Evolutionary conservation across 306 rosid species (phyloP).

Genomic region (Medicago ruthenica): DNA sequence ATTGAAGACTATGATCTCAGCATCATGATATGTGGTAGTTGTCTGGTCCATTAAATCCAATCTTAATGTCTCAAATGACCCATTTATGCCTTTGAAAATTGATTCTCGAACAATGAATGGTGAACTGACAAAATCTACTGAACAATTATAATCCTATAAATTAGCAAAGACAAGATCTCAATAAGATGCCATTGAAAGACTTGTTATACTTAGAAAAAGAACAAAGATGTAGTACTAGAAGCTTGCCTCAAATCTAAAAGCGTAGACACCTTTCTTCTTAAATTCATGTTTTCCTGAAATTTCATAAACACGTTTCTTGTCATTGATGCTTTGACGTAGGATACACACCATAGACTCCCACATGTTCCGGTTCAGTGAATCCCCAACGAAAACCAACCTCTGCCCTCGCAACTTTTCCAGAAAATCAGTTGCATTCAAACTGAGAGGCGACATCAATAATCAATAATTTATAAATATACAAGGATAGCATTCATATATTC

Average conservation of each 20-base stretch:
- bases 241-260: conserved; percentile 94
- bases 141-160: conserved; percentile 85
- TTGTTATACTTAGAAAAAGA: background rate
- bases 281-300: conserved; percentile 81
- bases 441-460: conserved; percentile 46
- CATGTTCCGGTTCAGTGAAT: conserved; percentile 94
- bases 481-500: conserved; percentile 9
- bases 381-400: conserved; percentile 88
- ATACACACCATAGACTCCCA: conserved; percentile 95
- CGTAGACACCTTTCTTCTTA: conserved; percentile 81
- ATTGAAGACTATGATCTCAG: conserved; percentile 84
- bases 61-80: conserved; percentile 79
- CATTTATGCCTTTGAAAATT: conserved; percentile 59
- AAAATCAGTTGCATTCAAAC: conserved; percentile 90
- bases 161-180: conserved; percentile 12
- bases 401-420: conserved; percentile 80
- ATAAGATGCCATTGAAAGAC: conserved; percentile 29
- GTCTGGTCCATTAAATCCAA: conserved; percentile 90
- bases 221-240: conserved; percentile 11
- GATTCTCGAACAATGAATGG: conserved; percentile 91
- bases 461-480: conserved; percentile 38
- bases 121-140: conserved; percentile 84
- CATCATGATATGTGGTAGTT: conserved; percentile 72
- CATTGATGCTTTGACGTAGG: conserved; percentile 63
- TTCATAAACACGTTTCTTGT: conserved; percentile 75